Percentiles rank a stretch among this genome's conserved stretches.
phyloP scores from a whole-genome alignment of 2,329 filamentous ascomycete species.

The Pseudogymnoascus sp. region DNA sequence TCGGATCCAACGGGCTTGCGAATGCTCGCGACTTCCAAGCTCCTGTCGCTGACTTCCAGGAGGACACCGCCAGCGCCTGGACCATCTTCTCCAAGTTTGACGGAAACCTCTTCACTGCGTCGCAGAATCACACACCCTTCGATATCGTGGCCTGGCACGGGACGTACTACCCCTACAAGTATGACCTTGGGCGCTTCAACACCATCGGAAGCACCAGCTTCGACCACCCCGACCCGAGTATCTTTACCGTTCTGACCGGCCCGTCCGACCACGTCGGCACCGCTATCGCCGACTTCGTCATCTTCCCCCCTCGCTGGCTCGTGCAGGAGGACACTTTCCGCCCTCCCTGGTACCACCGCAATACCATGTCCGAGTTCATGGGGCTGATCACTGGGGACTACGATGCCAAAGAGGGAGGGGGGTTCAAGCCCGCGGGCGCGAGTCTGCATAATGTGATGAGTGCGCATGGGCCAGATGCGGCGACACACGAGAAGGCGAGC shows the following conservation, averaged over 20 bases:
- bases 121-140: constrained; percentile 65
- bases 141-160: constrained; percentile 78
- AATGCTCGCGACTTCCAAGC: constrained; percentile 70
- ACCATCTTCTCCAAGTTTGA: constrained; percentile 59
- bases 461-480: constrained; percentile 52
- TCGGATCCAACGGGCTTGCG: constrained; percentile 67
- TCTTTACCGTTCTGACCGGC: constrained; percentile 62
- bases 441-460: constrained; percentile 58
- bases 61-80: constrained; percentile 42
- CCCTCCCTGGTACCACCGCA: constrained; percentile 58
- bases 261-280: constrained; percentile 48
- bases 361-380: constrained; percentile 61
- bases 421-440: constrained; percentile 54
- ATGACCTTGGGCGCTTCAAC: constrained; percentile 72
- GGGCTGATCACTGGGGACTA: constrained; percentile 55
- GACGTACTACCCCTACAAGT: constrained; percentile 75
- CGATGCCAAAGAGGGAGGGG: constrained; percentile 49
- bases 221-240: constrained; percentile 72
- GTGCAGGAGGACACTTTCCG: constrained; percentile 54
- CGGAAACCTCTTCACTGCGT: constrained; percentile 57
- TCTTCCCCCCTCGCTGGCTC: constrained; percentile 59
- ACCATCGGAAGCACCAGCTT: constrained; percentile 65
- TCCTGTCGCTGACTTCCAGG: constrained; percentile 61
- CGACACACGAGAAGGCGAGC: constrained; percentile 48
- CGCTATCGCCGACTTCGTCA: constrained; percentile 57